Conservation (phyloP, 257 asterid genomes). For the Jasminum sambac region DNA sequence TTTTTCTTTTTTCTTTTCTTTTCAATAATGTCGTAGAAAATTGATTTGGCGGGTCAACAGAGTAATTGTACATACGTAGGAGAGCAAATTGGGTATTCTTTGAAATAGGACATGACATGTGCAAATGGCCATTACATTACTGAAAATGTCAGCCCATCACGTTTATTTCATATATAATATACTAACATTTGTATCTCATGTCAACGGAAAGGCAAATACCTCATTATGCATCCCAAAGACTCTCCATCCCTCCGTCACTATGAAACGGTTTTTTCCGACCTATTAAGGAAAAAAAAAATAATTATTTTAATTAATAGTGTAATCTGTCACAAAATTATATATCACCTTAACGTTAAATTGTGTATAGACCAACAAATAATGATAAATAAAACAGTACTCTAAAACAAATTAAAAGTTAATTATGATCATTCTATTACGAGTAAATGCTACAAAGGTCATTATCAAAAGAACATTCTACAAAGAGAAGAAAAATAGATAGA, state of each 20-base stretch:
- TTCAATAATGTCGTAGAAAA: conserved; percentile 16
- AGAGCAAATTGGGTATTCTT: conserved; percentile 24
- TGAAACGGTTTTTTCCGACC: background rate
- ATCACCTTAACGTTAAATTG: too few relatives aligned
- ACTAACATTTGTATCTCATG: conserved; percentile 9
- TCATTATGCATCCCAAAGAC: conserved; percentile 1
- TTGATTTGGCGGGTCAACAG: conserved; percentile 37
- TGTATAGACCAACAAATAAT: too few relatives aligned
- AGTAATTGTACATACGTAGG: conserved; percentile 27
- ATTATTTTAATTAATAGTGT: too few relatives aligned
- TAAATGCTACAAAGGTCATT: background rate
- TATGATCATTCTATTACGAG: too few relatives aligned
- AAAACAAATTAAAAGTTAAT: too few relatives aligned
- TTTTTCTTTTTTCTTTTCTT: background rate
- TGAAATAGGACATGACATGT: conserved; percentile 48
- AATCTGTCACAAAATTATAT: too few relatives aligned
- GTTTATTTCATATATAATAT: conserved; percentile 11
- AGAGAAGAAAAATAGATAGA: background rate
- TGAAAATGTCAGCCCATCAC: conserved; percentile 47
- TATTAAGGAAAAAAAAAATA: background rate
- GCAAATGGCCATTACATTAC: conserved; percentile 35
- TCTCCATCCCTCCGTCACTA: conserved; percentile 8
- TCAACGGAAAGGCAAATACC: background rate
- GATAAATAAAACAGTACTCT: too few relatives aligned
- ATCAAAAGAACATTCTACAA: background rate